Evolutionary conservation across 352 stramenopile species (phyloP).

Genomic region (Phytophthora fragariae): DNA sequence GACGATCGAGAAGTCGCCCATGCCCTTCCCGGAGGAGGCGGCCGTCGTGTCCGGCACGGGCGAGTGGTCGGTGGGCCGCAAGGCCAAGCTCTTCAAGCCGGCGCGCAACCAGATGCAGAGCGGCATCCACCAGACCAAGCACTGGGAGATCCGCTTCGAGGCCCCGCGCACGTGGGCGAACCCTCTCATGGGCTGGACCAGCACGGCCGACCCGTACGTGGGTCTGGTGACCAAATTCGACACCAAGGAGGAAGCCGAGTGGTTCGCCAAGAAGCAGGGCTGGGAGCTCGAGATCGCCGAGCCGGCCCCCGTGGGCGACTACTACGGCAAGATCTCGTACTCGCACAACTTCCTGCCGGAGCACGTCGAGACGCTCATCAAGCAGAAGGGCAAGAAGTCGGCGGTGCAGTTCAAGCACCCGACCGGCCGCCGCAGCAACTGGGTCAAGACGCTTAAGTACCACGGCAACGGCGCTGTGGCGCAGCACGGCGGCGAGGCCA

Average conservation of each 20-base stretch:
- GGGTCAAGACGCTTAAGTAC: slow-evolving; percentile 91
- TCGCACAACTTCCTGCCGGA: slow-evolving; percentile 88
- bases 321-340: slow-evolving; percentile 85
- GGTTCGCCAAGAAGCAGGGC: slow-evolving; percentile 85
- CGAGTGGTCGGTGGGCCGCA: slow-evolving; percentile 70
- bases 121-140: slow-evolving; percentile 79
- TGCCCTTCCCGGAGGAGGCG: slow-evolving; percentile 70
- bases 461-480: slow-evolving; percentile 80
- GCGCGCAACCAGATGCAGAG: slow-evolving; percentile 89
- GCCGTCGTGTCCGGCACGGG: slow-evolving; percentile 71
- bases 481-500: slow-evolving; percentile 83
- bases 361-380: slow-evolving; percentile 78
- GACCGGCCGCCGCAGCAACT: slow-evolving; percentile 82
- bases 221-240: slow-evolving; percentile 90
- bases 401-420: slow-evolving; percentile 80
- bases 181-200: slow-evolving; percentile 96
- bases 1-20: slow-evolving; percentile 56
- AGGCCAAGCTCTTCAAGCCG: slow-evolving; percentile 79
- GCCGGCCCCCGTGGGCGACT: slow-evolving; percentile 73
- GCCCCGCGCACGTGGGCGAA: slow-evolving; percentile 89
- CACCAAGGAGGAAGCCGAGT: slow-evolving; percentile 85
- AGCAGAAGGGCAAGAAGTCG: slow-evolving; percentile 84
- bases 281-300: slow-evolving; percentile 89
- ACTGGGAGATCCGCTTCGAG: slow-evolving; percentile 89
- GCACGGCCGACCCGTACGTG: slow-evolving; percentile 88